phyloP scores from a whole-genome alignment of 345 rosid species.

The Hypericum androsaemum region DNA sequence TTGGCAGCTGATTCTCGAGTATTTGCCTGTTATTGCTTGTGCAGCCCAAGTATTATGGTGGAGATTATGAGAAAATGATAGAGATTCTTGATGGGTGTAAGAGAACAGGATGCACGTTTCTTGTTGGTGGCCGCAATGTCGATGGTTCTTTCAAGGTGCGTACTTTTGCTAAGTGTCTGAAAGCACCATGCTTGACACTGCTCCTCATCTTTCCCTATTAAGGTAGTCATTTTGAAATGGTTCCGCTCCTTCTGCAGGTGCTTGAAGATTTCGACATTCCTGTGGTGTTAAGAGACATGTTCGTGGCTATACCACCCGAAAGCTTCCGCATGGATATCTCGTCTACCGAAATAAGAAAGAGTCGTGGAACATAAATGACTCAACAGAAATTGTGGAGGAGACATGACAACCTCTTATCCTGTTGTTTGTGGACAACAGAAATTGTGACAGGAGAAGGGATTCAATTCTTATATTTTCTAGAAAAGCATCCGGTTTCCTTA shows the following conservation, averaged over 20 bases:
- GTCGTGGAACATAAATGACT: neutral
- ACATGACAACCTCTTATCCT: too few relatives aligned
- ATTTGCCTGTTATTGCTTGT: conserved; percentile 13
- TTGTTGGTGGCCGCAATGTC: conserved; percentile 75
- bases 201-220: neutral
- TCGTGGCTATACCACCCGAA: conserved; percentile 57
- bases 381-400: neutral
- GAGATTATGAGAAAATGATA: conserved; percentile 53
- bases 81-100: conserved; percentile 61
- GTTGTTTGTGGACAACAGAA: too few relatives aligned
- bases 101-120: conserved; percentile 65
- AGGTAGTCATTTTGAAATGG: neutral
- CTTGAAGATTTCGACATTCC: conserved; percentile 77
- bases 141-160: conserved; percentile 75
- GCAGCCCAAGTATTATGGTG: conserved; percentile 81
- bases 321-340: conserved; percentile 65
- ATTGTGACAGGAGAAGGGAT: too few relatives aligned
- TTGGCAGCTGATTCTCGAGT: neutral
- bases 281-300: conserved; percentile 53
- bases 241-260: conserved; percentile 36
- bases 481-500: too few relatives aligned
- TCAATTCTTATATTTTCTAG: too few relatives aligned
- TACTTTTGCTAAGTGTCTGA: neutral
- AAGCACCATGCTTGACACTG: neutral
- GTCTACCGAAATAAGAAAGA: conserved; percentile 58